Evolutionary conservation across 257 asterid species (phyloP), one percentile per base, ranked within the genome.

Genomic region (Avicennia marina): DNA sequence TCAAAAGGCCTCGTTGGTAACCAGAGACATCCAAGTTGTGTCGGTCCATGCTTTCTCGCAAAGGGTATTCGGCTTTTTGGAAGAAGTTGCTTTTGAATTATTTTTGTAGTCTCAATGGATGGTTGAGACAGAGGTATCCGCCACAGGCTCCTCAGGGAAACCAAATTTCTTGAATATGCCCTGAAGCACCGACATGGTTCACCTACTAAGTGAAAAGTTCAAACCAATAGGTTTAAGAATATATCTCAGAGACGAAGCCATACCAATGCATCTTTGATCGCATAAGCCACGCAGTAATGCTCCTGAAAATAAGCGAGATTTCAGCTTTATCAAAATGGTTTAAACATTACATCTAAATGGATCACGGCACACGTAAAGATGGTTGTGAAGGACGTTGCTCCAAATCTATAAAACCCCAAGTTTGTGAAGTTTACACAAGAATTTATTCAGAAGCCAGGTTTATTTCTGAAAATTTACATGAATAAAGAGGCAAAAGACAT

Each of bases 261-360:
- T 82, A 89, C 99, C 95, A 67, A 60, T 56, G 87, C 82, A 68
- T 93, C 95, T 22, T 93, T 93, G 74, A 84, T 71, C 44, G 95
- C 96, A 72, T 69, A 82, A 40, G 85, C 72, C 72, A 86, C 97
- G 56, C 97, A 93, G 72, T 89, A 93, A 68, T 93, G 99, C 75
- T 93, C 97, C 97, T 86, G 95, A 51, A 77, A 87, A 59, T 46
- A 53, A 36, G 57, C 33, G 51, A 27, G 50, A 64, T 26, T 56
- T 27, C 31, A 51, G 53, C 55, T 6, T 70, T 64, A 55, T 34
- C 6, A 19, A 26, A 40, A 42, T 15, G 29, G 17, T 19, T 17
- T 11, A 15, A 21, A 42, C 32, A 27, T 47, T 32, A 27, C 7
- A 43, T 17, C 24, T 11, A 16, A 6, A 1, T 11, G 7, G 26